phyloP scores from a whole-genome alignment of 306 rosid species.

The Abrus pulchellus region DNA sequence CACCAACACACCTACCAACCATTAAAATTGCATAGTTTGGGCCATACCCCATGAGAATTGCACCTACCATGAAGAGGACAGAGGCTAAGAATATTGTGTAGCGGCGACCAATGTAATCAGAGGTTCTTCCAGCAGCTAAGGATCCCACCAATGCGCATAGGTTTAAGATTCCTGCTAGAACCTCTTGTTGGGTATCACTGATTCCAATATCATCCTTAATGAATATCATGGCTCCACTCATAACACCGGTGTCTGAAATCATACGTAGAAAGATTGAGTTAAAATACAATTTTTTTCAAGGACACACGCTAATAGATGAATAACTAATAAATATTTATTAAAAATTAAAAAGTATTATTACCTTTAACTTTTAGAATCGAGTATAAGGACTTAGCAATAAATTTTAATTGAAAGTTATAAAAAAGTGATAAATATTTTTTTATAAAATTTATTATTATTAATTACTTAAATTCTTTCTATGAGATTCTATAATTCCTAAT shows the following conservation, averaged over 20 bases:
- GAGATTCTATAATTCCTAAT: too few relatives aligned
- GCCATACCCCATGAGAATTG: constrained; percentile 82
- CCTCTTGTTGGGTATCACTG: constrained; percentile 70
- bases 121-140: constrained; percentile 70
- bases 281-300: too few relatives aligned
- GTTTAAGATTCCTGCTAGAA: constrained; percentile 83
- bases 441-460: too few relatives aligned
- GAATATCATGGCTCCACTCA: constrained; percentile 94
- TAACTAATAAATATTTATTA: too few relatives aligned
- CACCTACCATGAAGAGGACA: constrained; percentile 68
- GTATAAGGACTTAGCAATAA: too few relatives aligned
- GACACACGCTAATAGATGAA: too few relatives aligned
- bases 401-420: too few relatives aligned
- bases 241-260: constrained; percentile 82
- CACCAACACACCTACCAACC: constrained; percentile 76
- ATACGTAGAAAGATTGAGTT: not conserved
- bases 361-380: too few relatives aligned
- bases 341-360: too few relatives aligned
- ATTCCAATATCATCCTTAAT: constrained; percentile 83
- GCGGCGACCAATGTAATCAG: constrained; percentile 88
- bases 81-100: constrained; percentile 72
- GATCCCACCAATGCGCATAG: constrained; percentile 78
- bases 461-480: too few relatives aligned
- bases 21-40: constrained; percentile 71
- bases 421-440: too few relatives aligned